phyloP scores from a whole-genome alignment of 2,329 filamentous ascomycete species.

The Tolypocladium sp. region DNA sequence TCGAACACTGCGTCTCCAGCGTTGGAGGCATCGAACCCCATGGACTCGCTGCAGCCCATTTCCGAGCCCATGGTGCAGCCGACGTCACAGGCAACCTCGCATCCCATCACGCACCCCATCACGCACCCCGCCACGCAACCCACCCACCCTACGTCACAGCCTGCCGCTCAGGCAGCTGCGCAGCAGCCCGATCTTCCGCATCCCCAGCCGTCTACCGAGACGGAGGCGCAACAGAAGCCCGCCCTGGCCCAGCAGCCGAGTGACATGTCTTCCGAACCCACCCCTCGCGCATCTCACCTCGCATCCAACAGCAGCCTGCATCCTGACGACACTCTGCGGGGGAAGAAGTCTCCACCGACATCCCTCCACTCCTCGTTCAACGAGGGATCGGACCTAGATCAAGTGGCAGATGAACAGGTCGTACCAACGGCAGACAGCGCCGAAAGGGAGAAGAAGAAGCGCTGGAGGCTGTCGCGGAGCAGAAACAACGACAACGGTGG shows the following conservation, averaged over 20 bases:
- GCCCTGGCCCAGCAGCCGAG: constrained; percentile 11
- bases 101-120: not conserved
- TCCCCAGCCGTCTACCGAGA: not conserved
- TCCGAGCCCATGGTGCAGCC: constrained; percentile 1
- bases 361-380: constrained; percentile 72
- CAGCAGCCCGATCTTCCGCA: not conserved
- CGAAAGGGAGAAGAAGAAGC: constrained; percentile 61
- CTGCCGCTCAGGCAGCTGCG: not conserved
- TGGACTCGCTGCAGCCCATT: constrained; percentile 24
- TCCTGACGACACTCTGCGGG: constrained; percentile 44
- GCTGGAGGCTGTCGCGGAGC: constrained; percentile 62
- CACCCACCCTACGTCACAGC: not conserved
- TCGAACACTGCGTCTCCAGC: constrained; percentile 37
- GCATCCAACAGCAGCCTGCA: constrained; percentile 31
- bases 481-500: constrained; percentile 47
- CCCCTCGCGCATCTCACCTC: constrained; percentile 35
- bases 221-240: constrained; percentile 7
- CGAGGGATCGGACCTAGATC: constrained; percentile 73
- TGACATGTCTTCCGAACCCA: constrained; percentile 34
- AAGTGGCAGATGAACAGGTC: constrained; percentile 48
- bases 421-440: constrained; percentile 30
- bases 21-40: constrained; percentile 34
- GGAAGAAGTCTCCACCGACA: constrained; percentile 63
- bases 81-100: not conserved
- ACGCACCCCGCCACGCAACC: not conserved